Conservation (phyloP, 106 monocot species). For the Cymbidium sinense region DNA sequence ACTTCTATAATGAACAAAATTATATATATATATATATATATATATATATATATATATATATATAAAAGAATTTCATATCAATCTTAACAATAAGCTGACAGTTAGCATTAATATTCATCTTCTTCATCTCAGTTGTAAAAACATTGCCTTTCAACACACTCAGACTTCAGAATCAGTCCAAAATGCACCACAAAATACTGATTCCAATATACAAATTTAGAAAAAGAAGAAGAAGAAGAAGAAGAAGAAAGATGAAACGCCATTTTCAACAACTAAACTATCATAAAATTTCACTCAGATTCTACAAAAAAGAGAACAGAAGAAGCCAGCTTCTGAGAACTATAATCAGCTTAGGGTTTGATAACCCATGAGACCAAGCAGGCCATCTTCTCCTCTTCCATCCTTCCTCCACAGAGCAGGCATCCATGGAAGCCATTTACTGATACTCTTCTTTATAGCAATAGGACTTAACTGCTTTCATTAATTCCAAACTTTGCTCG, state of each 20-base stretch:
- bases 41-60: too few species aligned
- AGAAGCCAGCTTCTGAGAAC: background rate
- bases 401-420: constrained; percentile 38
- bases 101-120: too few species aligned
- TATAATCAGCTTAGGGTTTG: constrained; percentile 57
- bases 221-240: too few species aligned
- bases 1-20: too few species aligned
- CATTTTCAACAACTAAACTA: background rate
- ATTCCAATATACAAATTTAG: background rate
- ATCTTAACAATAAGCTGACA: too few species aligned
- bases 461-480: constrained; percentile 24
- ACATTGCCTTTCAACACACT: too few species aligned
- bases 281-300: background rate
- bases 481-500: constrained; percentile 83
- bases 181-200: background rate
- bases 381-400: constrained; percentile 36
- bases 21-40: too few species aligned
- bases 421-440: constrained; percentile 75
- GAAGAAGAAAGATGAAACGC: too few species aligned
- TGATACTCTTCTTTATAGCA: constrained; percentile 39
- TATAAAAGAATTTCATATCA: too few species aligned
- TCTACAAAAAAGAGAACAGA: too few species aligned
- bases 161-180: too few species aligned
- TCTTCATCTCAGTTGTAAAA: too few species aligned
- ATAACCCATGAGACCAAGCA: constrained; percentile 49